Evolutionary conservation across 2,329 filamentous ascomycete species (phyloP).

Genomic region (Trichocomaceae sp.): DNA sequence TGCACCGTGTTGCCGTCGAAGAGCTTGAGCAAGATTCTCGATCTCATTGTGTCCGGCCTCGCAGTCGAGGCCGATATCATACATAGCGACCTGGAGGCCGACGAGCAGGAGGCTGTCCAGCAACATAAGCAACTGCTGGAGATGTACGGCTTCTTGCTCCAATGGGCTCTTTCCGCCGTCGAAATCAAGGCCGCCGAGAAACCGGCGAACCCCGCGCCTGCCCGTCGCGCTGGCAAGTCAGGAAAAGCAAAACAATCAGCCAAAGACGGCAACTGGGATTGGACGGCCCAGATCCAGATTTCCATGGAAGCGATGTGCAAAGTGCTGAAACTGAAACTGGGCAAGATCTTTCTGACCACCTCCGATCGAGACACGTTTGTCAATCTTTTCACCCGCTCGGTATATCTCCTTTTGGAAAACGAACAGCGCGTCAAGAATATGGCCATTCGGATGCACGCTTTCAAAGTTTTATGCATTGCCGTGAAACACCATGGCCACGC

Average conservation of each 20-base stretch:
- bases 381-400: constrained; percentile 79
- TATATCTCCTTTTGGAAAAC: constrained; percentile 90
- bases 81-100: constrained; percentile 78
- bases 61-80: constrained; percentile 79
- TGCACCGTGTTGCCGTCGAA: constrained; percentile 71
- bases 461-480: constrained; percentile 92
- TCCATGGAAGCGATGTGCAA: constrained; percentile 94
- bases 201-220: constrained; percentile 62
- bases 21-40: constrained; percentile 85
- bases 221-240: constrained; percentile 65
- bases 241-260: constrained; percentile 61
- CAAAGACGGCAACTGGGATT: constrained; percentile 82
- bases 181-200: constrained; percentile 93
- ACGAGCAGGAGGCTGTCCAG: constrained; percentile 79
- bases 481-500: constrained; percentile 97
- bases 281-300: constrained; percentile 74
- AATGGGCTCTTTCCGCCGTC: constrained; percentile 92
- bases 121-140: constrained; percentile 90
- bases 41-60: constrained; percentile 78
- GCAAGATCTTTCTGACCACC: constrained; percentile 90
- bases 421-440: constrained; percentile 87
- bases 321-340: constrained; percentile 83
- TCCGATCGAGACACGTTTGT: constrained; percentile 96
- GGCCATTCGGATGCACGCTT: constrained; percentile 88
- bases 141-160: constrained; percentile 86